These are phyloP conservation scores for Cordyceps pruinosa DNA, from an alignment of 2,329 filamentous ascomycete species.

Conservation along the genomic window DNA sequence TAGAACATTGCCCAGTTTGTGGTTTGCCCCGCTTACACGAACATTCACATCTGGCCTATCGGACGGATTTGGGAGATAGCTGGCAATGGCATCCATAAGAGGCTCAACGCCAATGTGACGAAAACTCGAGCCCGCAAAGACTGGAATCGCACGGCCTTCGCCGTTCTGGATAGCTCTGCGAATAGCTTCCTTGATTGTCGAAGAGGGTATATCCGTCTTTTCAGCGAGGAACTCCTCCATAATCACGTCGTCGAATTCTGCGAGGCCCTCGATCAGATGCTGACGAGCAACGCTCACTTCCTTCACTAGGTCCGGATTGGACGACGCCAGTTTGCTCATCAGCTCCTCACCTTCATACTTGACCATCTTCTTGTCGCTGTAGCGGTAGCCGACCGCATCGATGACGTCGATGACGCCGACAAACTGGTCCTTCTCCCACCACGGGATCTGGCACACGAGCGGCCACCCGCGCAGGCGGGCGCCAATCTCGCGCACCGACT, in stretches of 20 bases:
- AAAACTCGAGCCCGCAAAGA: conserved; percentile 90
- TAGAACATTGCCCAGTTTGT: conserved; percentile 32
- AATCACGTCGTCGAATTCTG: conserved; percentile 80
- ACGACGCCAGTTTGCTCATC: conserved; percentile 32
- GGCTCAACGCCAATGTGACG: conserved; percentile 91
- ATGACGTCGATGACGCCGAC: conserved; percentile 81
- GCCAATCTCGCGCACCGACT: conserved; percentile 80
- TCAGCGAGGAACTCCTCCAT: conserved; percentile 77
- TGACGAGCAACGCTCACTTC: conserved; percentile 72
- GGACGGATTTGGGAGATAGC: conserved; percentile 75
- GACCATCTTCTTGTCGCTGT: conserved; percentile 43
- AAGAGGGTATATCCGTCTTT: conserved; percentile 64
- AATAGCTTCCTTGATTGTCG: conserved; percentile 65
- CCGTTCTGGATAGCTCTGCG: conserved; percentile 62
- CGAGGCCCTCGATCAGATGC: conserved; percentile 74
- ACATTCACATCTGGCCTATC: conserved; percentile 77
- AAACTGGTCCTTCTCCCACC: conserved; percentile 79
- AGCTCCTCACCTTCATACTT: conserved; percentile 25
- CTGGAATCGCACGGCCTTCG: conserved; percentile 68
- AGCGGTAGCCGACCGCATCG: conserved; percentile 66
- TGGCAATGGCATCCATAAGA: conserved; percentile 78
- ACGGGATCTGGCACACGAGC: conserved; percentile 88
- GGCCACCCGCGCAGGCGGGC: conserved; percentile 76
- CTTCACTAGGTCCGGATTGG: conserved; percentile 46
- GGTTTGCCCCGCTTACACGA: conserved; percentile 52